These are phyloP conservation scores for Tylopilus sp. DNA, from an alignment of 768 basidiomycete species.

Conservation along the genomic window DNA sequence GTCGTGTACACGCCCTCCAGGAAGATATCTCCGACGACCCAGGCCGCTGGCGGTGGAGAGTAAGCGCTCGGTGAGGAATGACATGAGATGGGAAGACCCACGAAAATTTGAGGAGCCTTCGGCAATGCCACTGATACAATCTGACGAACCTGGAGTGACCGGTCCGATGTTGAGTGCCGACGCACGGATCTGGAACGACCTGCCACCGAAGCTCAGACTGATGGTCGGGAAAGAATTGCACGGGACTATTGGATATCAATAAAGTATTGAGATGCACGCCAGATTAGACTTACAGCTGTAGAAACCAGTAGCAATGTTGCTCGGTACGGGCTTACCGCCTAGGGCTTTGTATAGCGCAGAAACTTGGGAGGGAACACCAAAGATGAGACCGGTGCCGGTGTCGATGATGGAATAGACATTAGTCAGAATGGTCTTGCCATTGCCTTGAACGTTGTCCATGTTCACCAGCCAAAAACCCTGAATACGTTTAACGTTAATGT, in stretches of 20 bases:
- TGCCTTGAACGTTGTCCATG: too few species aligned
- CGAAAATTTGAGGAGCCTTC: conserved; percentile 5
- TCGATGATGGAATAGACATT: too few species aligned
- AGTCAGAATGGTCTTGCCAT: too few species aligned
- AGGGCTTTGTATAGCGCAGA: not conserved
- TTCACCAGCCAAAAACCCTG: conserved; percentile 17
- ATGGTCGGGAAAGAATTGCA: too few species aligned
- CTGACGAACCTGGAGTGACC: too few species aligned
- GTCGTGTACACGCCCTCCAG: too few species aligned
- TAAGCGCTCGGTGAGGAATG: not conserved
- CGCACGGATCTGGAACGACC: conserved; percentile 30
- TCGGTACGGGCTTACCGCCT: conserved; percentile 8
- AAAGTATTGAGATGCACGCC: not conserved
- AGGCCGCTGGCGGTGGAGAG: conserved; percentile 11
- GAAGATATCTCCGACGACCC: conserved; percentile 38
- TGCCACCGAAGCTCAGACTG: too few species aligned
- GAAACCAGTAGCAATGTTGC: too few species aligned
- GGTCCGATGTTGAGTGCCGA: too few species aligned
- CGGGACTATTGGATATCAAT: too few species aligned
- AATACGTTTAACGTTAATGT: not conserved
- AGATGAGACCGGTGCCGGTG: conserved; percentile 17
- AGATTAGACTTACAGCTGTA: conserved; percentile 31
- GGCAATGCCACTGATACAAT: conserved; percentile 32
- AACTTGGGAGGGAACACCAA: conserved; percentile 2
- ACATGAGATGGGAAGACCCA: not conserved